Base-by-base conservation (phyloP, 1,284 basidiomycete species). In the Melampsora occidentalis region DNA sequence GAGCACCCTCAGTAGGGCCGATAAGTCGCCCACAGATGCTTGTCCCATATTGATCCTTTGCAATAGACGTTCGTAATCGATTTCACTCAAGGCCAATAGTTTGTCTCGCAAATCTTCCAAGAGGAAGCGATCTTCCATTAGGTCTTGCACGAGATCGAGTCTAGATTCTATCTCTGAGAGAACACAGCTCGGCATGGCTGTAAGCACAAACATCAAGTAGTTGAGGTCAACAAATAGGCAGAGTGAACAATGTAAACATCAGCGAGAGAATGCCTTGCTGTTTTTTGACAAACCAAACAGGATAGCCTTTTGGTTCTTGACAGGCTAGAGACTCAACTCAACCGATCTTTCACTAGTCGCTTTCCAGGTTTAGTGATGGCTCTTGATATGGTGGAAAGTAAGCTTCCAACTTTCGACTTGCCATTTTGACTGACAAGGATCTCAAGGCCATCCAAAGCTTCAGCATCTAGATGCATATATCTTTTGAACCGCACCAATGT, bases 101-200 rank as follows among this genome's bases (percentile, higher is more conserved):
- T 31, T 42, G 51, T 86, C 86, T 12, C 86, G 82, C 6, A 96
- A 82, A 80, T 95, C 92, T 28, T 87, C 85, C 63, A 89, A 86
- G 20, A 95, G 86, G 79, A 90, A 87, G 28, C 87, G 86, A 48
- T 89, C 85, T 10, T 85, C 81, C 77, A 87, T 84, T 80, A 97
- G 90, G 78, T 91, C 88, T 5, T 90, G 87, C n/a, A 97, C 93
- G 2, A 95, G 84, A 14, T 88, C 87, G 80, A 94, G 91, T 0
- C 92, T 88, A 2, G 87, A 84, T 79, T 88, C 87, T 80, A 97
- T 94, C 79, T 90, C 88, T 3, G 82, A 76, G 20, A 91, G 83
- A 2, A 90, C 90, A 0, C 91, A 91, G 78, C 91, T 94, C 0
- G 94, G 94, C n/a, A 91, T 90, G 81, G 90, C 91, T 93, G 79